Evolutionary conservation across 2,329 filamentous ascomycete genomes (phyloP), one percentile per base, ranked within the genome.

Genomic region (Neurospora sp.): DNA sequence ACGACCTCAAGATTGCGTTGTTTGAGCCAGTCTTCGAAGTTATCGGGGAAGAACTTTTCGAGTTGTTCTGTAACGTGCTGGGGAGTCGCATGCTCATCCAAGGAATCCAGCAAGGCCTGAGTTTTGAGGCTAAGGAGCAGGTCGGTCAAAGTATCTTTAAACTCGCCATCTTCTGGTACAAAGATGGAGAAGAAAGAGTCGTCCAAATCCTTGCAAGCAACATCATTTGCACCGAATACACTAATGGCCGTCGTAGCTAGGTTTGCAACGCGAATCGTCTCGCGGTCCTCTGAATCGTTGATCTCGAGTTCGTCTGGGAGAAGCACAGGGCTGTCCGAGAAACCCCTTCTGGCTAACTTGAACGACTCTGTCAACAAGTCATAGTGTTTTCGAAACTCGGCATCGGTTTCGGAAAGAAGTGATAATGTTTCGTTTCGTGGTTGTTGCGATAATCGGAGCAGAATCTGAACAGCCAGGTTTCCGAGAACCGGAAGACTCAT

Each of bases 31-130:
- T 82, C 81, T 36, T 90, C 83, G 2, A 91, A 78, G 4, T 90
- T 82, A 9, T 84, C 80, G 7, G 85, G 82, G 42, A 92, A 83
- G 3, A 87, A 82, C 68, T 88, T 84, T 11, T 84, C 83, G 17
- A 90, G 77, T 19, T 84, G 80, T 82, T 80, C 17, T 76, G 75
- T 68, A 87, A 79, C 17, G 83, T 71, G 69, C 28, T 73, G 73
- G 3, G 68, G 84, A 69, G 84, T 86, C 0, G 83, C 80, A 67
- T 85, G 78, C 7, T 80, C 80, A 58, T 84, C 81, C 23, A 90
- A 80, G 11, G 83, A 82, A 66, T 84, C 80, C 71, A 91, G 88
- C 67, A 90, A 79, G 70, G 79, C 76, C 67, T 84, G 82, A 0
- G 82, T 83, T 74, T 84, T 85, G 71, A 85, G 79, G n/a, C 78